These are phyloP conservation scores for Passiflora organensis DNA, from an alignment of 345 rosid genomes.

Conservation along the genomic window DNA sequence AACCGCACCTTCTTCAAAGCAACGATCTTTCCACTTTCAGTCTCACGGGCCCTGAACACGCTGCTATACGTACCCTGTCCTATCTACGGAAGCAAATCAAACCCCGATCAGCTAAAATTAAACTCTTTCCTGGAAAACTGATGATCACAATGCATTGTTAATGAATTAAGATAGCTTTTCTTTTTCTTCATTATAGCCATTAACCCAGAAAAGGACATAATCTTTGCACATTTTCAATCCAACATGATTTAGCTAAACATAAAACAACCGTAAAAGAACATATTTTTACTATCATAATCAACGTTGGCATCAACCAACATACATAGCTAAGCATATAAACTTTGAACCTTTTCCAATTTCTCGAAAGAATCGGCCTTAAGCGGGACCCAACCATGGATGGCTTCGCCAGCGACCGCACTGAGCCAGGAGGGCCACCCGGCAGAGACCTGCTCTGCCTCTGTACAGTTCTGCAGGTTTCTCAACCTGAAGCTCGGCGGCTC, in stretches of 20 bases:
- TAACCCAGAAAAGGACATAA: too few relatives aligned
- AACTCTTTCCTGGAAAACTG: too few relatives aligned
- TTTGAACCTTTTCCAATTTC: constrained; percentile 82
- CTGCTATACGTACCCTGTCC: constrained; percentile 98
- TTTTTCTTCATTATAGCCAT: too few relatives aligned
- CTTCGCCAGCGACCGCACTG: constrained; percentile 89
- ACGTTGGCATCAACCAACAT: too few relatives aligned
- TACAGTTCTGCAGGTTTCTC: constrained; percentile 62
- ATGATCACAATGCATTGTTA: too few relatives aligned
- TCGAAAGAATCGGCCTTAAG: constrained; percentile 73
- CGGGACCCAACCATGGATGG: constrained; percentile 96
- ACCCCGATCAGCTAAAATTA: constrained; percentile 5
- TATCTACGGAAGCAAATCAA: constrained; percentile 44
- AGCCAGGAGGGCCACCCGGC: constrained; percentile 99
- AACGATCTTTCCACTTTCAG: constrained; percentile 74
- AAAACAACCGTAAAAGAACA: not conserved
- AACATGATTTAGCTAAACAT: too few relatives aligned
- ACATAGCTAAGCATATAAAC: not conserved
- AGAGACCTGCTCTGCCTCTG: constrained; percentile 92
- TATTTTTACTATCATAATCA: too few relatives aligned
- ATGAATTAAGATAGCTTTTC: too few relatives aligned
- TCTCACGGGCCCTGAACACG: constrained; percentile 83
- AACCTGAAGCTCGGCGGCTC: constrained; percentile 78
- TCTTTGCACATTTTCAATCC: too few relatives aligned
- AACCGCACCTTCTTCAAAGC: constrained; percentile 95